These are phyloP conservation scores for Keithomyces neogunnii DNA, from an alignment of 2,329 filamentous ascomycete species.

Conservation along the genomic window DNA sequence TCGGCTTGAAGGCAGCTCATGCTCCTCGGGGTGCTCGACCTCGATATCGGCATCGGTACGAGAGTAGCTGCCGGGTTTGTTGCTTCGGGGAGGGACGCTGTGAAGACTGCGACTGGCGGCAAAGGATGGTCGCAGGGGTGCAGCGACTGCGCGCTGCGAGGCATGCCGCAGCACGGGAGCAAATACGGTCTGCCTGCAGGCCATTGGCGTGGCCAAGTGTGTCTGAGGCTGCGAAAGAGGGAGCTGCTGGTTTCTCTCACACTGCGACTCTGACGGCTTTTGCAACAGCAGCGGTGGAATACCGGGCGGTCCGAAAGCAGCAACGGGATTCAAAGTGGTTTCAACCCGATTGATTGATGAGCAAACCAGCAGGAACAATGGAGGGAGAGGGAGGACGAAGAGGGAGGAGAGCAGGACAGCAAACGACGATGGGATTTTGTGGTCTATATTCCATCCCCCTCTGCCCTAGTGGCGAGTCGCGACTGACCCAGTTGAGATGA, in stretches of 20 bases:
- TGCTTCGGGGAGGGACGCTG: slow-evolving; percentile 23
- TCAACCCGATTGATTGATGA: background rate
- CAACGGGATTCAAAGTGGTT: background rate
- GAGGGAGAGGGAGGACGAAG: background rate
- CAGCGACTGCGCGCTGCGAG: slow-evolving; percentile 16
- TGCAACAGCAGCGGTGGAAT: no score
- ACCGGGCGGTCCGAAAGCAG: background rate
- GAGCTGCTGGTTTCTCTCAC: no score
- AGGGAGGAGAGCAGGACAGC: background rate
- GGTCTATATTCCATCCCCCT: background rate
- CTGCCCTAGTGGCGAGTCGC: background rate
- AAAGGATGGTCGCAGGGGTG: slow-evolving; percentile 14
- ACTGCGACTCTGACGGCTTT: no score
- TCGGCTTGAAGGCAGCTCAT: slow-evolving; percentile 60
- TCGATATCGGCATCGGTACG: slow-evolving; percentile 72
- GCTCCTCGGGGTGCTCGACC: slow-evolving; percentile 69
- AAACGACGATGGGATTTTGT: background rate
- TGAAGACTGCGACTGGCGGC: slow-evolving; percentile 22
- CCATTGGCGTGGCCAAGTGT: slow-evolving; percentile 9
- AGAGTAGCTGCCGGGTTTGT: slow-evolving; percentile 57
- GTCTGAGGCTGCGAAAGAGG: background rate
- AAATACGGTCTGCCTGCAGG: slow-evolving; percentile 13
- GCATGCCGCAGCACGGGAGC: slow-evolving; percentile 20
- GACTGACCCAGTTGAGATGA: background rate
- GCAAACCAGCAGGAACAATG: background rate